A percentile compares a stretch with the other conserved stretches of the same genome.
Evolutionary conservation across 768 basidiomycete species (phyloP).

Genomic region (Termitomyces sp.): DNA sequence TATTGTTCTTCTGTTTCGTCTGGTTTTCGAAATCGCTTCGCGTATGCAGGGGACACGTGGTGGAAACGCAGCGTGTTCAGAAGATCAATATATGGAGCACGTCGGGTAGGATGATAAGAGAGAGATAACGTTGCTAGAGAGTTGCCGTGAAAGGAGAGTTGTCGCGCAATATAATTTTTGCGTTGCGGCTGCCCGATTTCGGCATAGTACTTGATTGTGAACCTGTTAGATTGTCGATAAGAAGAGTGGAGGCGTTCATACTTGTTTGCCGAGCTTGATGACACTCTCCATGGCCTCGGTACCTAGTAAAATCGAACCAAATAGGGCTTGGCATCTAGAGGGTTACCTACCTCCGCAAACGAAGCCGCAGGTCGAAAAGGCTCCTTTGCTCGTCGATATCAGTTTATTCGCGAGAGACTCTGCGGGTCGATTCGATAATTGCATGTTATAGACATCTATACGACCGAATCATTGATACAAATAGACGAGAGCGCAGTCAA

Average conservation of each 20-base stretch:
- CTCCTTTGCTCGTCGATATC: constrained; percentile 62
- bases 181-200: constrained; percentile 68
- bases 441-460: constrained; percentile 83
- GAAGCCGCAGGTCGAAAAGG: constrained; percentile 68
- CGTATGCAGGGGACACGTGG: constrained; percentile 85
- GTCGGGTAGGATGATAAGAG: constrained; percentile 59
- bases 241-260: constrained; percentile 20
- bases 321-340: neutral
- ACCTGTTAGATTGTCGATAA: neutral
- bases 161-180: constrained; percentile 72
- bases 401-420: constrained; percentile 70
- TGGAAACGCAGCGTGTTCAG: constrained; percentile 66
- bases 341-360: constrained; percentile 59
- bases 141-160: constrained; percentile 84
- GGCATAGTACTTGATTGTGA: constrained; percentile 56
- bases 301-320: constrained; percentile 34
- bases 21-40: constrained; percentile 64
- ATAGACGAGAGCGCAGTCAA: neutral
- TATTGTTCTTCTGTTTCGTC: constrained; percentile 78
- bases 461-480: neutral
- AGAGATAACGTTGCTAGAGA: constrained; percentile 67
- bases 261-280: constrained; percentile 79
- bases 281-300: constrained; percentile 87
- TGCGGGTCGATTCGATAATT: constrained; percentile 74
- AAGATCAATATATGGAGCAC: constrained; percentile 61